A percentile compares a stretch with the other conserved stretches of the same genome.
Conservation (phyloP, 2,329 filamentous ascomycete genomes). For the Apiospora pterosperma region DNA sequence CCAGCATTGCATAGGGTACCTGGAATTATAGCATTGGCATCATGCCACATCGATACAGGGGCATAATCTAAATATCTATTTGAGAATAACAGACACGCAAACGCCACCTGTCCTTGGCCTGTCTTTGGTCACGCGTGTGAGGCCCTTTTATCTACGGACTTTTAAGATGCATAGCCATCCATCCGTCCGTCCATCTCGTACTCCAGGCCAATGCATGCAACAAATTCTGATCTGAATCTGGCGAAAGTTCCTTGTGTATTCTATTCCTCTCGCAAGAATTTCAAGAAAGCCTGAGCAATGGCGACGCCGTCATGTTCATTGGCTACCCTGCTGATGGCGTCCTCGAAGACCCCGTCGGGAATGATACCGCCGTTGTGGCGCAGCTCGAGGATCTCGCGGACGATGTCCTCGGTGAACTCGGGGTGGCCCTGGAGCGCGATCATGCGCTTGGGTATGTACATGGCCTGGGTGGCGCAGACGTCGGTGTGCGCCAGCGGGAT, state of each 20-base stretch:
- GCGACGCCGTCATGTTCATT: constrained; percentile 75
- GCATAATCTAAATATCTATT: neutral
- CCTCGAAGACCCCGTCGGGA: constrained; percentile 62
- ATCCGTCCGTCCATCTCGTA: neutral
- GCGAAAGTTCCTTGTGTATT: neutral
- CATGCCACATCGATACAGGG: neutral
- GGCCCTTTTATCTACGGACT: neutral
- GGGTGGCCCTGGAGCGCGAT: constrained; percentile 85
- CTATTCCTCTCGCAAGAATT: constrained; percentile 63
- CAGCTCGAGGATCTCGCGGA: constrained; percentile 62
- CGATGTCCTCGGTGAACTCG: constrained; percentile 73
- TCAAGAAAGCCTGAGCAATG: constrained; percentile 71
- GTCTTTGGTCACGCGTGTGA: neutral
- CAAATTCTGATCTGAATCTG: no score
- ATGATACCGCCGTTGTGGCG: constrained; percentile 68
- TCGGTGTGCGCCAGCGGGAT: constrained; percentile 62
- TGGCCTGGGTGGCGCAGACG: constrained; percentile 72
- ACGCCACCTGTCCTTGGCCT: constrained; percentile 1
- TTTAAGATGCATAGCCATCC: neutral
- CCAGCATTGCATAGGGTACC: neutral
- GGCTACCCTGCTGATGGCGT: constrained; percentile 63
- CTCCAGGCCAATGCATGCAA: neutral
- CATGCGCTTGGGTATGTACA: constrained; percentile 64
- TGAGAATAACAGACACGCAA: constrained; percentile 4
- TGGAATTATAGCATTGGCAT: neutral